A percentile compares a stretch with the other conserved stretches of the same genome.
phyloP scores from a whole-genome alignment of 495 filamentous ascomycete species.

The Tuber magnatum region DNA sequence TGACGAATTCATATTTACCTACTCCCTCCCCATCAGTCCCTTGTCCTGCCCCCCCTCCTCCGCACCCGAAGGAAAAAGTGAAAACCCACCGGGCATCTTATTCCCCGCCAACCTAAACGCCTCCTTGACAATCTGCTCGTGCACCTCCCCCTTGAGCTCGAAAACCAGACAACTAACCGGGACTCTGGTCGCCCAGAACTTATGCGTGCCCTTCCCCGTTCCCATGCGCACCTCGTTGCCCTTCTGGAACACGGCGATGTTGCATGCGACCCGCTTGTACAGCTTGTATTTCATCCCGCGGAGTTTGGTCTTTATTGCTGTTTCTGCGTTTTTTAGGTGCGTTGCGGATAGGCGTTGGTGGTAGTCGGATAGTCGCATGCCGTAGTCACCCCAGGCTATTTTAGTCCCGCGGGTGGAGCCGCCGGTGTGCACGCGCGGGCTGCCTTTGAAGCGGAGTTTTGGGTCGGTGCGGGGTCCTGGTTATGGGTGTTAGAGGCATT shows the following conservation, averaged over 20 bases:
- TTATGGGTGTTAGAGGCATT: neutral
- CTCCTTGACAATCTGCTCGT: conserved; percentile 91
- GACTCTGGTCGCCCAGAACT: conserved; percentile 87
- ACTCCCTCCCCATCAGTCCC: conserved; percentile 10
- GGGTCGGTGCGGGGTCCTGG: conserved; percentile 38
- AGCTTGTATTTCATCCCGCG: conserved; percentile 87
- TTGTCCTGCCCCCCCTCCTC: neutral
- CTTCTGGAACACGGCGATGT: conserved; percentile 87
- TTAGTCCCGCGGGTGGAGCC: conserved; percentile 88
- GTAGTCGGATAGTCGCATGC: conserved; percentile 86
- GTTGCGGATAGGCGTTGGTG: conserved; percentile 81
- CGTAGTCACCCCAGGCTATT: conserved; percentile 93
- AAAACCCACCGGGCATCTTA: conserved; percentile 78
- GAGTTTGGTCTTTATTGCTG: conserved; percentile 79
- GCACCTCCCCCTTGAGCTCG: conserved; percentile 81
- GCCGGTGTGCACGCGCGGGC: conserved; percentile 78
- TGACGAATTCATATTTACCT: conserved; percentile 92
- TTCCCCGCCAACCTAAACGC: conserved; percentile 89
- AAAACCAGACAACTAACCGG: conserved; percentile 83
- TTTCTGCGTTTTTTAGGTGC: conserved; percentile 80
- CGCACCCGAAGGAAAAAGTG: conserved; percentile 2
- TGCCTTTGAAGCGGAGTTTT: conserved; percentile 81
- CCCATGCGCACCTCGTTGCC: conserved; percentile 98
- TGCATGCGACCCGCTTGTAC: conserved; percentile 82
- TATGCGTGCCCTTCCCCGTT: conserved; percentile 95